These are phyloP conservation scores for Xylaria nigripes DNA, from an alignment of 495 filamentous ascomycete genomes.

Conservation along the genomic window DNA sequence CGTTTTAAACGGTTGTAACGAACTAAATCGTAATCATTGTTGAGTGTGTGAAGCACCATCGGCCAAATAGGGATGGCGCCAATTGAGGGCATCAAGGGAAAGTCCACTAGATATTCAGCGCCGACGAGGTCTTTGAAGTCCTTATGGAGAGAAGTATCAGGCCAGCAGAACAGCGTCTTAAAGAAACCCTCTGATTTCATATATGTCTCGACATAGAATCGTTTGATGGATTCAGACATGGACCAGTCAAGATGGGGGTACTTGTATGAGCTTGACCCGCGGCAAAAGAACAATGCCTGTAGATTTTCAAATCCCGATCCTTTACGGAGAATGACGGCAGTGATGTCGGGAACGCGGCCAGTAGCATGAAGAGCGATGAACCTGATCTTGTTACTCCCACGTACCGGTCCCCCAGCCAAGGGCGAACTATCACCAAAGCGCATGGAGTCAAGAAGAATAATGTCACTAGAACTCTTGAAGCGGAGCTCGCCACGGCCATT, in stretches of 20 bases:
- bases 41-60: slow-evolving; percentile 19
- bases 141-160: slow-evolving; percentile 15
- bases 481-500: slow-evolving; percentile 15
- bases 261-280: neutral
- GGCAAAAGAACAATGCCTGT: slow-evolving; percentile 10
- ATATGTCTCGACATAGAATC: slow-evolving; percentile 8
- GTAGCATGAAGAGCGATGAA: slow-evolving; percentile 17
- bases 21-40: neutral
- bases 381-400: slow-evolving; percentile 8
- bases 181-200: slow-evolving; percentile 14
- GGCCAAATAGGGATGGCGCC: slow-evolving; percentile 17
- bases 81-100: neutral
- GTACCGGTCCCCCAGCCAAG: neutral
- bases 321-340: too few relatives aligned
- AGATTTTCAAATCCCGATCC: slow-evolving; percentile 1
- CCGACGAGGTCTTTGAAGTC: slow-evolving; percentile 5
- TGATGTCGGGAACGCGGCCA: too few relatives aligned
- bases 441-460: slow-evolving; percentile 13
- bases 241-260: slow-evolving; percentile 22
- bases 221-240: slow-evolving; percentile 10
- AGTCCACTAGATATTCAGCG: neutral
- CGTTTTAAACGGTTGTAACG: slow-evolving; percentile 8
- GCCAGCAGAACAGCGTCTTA: slow-evolving; percentile 29
- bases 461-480: slow-evolving; percentile 27
- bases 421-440: neutral